Evolutionary conservation across 208 protist species (phyloP), one percentile per base, ranked within the genome.

Genomic region (Acanthamoeba royreba): DNA sequence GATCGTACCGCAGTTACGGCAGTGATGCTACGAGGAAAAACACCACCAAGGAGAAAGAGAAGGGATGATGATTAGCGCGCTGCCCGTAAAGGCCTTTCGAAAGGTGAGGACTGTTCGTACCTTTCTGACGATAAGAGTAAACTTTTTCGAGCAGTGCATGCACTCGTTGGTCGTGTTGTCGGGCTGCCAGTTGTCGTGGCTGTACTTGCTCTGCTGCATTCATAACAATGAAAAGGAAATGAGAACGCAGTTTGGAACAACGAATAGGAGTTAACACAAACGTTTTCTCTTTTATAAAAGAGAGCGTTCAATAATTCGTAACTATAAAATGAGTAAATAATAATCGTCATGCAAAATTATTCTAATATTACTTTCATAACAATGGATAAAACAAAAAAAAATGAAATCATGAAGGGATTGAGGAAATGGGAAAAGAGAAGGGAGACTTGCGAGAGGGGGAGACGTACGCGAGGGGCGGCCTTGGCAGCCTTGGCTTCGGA

Each of bases 71-170:
- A 77, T n/a, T 40, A 77, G 66, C 17, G n/a, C 22, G 11, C 11
- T 38, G 66, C 22, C 52, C 19, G 25, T 28, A 61, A 61, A 61
- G 52, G 17, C 17, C 17, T 28, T 17, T 28, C 19, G 17, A 61
- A 61, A 61, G 52, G 52, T 28, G 52, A 25, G 25, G 25, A 61
- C 17, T 28, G 52, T 22, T 61, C 22, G 81, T 28, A 88, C 81
- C 81, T 90, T 90, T 66, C 83, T 90, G 49, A 69, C 53, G 83
- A 90, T 90, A n/a, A 90, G 45, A 25, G 83, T 69, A 52, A 90
- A 90, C 53, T 66, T 66, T 19, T 66, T 90, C 52, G 52, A 58
- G 49, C 83, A 90, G 33, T 90, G 46, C 52, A 69, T 90, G 53
- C 83, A 90, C 53, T 90, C 53, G 49, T 15, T 55, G 42, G 53